A percentile compares a stretch with the other conserved stretches of the same genome.
Conservation (phyloP, 129 eudicot species). For the Logfia minima region DNA sequence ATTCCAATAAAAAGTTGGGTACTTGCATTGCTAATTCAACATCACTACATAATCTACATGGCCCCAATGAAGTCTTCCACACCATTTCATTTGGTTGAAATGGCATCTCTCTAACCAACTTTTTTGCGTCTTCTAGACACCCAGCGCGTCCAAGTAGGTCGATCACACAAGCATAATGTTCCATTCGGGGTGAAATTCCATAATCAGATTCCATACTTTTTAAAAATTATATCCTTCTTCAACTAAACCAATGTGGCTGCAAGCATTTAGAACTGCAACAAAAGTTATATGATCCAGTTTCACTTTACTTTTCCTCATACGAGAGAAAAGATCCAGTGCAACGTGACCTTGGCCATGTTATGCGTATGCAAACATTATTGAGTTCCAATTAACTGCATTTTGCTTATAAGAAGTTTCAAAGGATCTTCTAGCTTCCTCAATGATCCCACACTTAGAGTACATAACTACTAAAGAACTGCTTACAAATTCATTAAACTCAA, state of each 20-base stretch:
- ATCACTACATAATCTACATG: slow-evolving; percentile 85
- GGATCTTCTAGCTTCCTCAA: slow-evolving; percentile 69
- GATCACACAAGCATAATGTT: slow-evolving; percentile 88
- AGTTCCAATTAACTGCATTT: slow-evolving; percentile 82
- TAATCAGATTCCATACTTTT: slow-evolving; percentile 66
- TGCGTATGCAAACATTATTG: slow-evolving; percentile 82
- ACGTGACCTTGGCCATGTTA: slow-evolving; percentile 77
- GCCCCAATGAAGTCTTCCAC: slow-evolving; percentile 81
- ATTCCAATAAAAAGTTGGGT: slow-evolving; percentile 51
- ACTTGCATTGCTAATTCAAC: slow-evolving; percentile 62
- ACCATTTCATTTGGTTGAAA: slow-evolving; percentile 86
- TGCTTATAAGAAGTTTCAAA: slow-evolving; percentile 56
- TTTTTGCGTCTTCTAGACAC: slow-evolving; percentile 50
- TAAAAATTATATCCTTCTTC: slow-evolving; percentile 60
- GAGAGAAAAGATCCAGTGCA: slow-evolving; percentile 64
- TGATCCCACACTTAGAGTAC: slow-evolving; percentile 86
- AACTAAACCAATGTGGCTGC: slow-evolving; percentile 84
- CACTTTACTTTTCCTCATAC: slow-evolving; percentile 53
- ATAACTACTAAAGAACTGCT: slow-evolving; percentile 72
- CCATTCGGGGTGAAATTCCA: slow-evolving; percentile 74
- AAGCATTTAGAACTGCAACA: slow-evolving; percentile 88
- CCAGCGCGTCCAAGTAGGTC: slow-evolving; percentile 84
- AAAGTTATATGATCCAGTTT: slow-evolving; percentile 81
- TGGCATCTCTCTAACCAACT: slow-evolving; percentile 60
- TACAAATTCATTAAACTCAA: slow-evolving; percentile 68